Base-by-base conservation (phyloP, 352 stramenopile genomes). In the Pythium plurisporium region DNA sequence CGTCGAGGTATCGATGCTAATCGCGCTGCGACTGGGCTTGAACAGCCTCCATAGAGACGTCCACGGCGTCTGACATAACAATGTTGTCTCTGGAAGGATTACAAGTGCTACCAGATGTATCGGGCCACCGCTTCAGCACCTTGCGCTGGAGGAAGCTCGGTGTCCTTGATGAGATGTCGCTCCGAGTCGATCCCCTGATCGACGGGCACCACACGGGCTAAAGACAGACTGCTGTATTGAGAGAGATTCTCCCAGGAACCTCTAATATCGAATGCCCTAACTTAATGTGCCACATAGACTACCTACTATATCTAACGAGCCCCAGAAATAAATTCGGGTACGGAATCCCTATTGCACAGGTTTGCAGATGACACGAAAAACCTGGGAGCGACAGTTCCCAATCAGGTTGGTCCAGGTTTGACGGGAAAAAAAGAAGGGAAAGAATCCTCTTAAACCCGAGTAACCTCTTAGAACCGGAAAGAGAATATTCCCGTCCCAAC, bases 71-170 rank as follows among this genome's bases (percentile, higher is more conserved):
- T 19, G 49, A 57, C 49, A 57, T 57, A 36, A 19, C 17, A 36
- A 46, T 46, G 49, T 57, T 34, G 49, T 22, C 37, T 25, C 19
- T 57, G 49, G 37, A 57, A 29, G 49, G 49, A 57, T 57, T 57
- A 57, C 49, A 57, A 57, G 49, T 46, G 49, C 49, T 57, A 57
- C 49, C 49, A 57, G 49, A 12, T 57, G 47, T 42, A 42, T 22
- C 17, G 36, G 36, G 36, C 17, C 36, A n/a, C 1, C 36, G 36
- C 20, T 42, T 22, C 36, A 42, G 36, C 36, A 42, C 36, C 36
- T 15, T 2, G 7, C 14, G 3, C 36, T 42, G 17, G 2, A 42
- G 36, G 36, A 42, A 42, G 36, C 36, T 42, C n/a, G n/a, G n/a
- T 42, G n/a, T n/a, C n/a, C n/a, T n/a, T n/a, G n/a, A n/a, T n/a